Evolutionary conservation across 805 yeast genomes (phyloP).

Genomic region (Wickerhamomyces bisporus): DNA sequence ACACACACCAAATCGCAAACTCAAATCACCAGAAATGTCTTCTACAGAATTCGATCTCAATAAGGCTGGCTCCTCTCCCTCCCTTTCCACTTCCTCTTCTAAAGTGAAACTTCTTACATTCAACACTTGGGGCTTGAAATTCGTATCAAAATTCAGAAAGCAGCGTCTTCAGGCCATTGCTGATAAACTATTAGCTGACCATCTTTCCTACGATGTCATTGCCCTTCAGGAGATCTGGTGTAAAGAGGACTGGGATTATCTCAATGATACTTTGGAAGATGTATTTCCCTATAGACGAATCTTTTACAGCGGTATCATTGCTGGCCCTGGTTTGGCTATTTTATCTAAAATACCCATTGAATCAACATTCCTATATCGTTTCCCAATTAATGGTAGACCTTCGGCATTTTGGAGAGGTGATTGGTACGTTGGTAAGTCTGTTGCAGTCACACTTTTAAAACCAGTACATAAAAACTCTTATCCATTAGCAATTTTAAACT

Average conservation of each 20-base stretch:
- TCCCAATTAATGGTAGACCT: slow-evolving; percentile 92
- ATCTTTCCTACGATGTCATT: slow-evolving; percentile 65
- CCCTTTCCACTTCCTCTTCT: no score
- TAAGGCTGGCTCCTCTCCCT: no score
- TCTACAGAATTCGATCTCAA: neutral
- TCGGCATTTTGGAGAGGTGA: slow-evolving; percentile 93
- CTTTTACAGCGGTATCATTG: slow-evolving; percentile 76
- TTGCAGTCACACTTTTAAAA: slow-evolving; percentile 65
- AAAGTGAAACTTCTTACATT: slow-evolving; percentile 53
- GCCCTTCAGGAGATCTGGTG: slow-evolving; percentile 97
- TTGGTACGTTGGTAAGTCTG: slow-evolving; percentile 93
- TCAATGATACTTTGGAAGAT: slow-evolving; percentile 39
- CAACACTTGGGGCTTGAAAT: slow-evolving; percentile 88
- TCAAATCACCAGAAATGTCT: neutral
- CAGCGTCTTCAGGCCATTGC: slow-evolving; percentile 74
- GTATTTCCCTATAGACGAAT: slow-evolving; percentile 60
- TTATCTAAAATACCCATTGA: slow-evolving; percentile 81
- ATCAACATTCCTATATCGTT: slow-evolving; percentile 72
- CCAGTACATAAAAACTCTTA: slow-evolving; percentile 42
- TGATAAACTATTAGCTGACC: slow-evolving; percentile 41
- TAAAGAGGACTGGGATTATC: slow-evolving; percentile 70
- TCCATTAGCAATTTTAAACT: slow-evolving; percentile 75
- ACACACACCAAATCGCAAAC: no score
- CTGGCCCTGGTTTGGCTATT: slow-evolving; percentile 92
- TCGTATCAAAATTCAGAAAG: slow-evolving; percentile 64